Evolutionary conservation across 106 monocot species (phyloP).

Genomic region (Hemerocallis citrina): DNA sequence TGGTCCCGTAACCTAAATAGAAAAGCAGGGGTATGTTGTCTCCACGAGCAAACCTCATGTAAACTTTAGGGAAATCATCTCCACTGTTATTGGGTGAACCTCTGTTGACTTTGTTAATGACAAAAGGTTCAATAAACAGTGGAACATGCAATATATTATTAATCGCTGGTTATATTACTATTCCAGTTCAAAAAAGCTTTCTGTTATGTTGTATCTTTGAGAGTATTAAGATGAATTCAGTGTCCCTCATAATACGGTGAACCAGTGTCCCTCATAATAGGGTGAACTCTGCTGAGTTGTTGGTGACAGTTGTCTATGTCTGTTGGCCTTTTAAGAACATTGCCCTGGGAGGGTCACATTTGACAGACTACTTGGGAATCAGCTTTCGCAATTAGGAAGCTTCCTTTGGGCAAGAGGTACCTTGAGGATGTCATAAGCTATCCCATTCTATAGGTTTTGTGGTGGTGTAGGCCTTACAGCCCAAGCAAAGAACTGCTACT

Average conservation of each 20-base stretch:
- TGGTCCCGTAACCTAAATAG: no score
- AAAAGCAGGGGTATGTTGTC: conserved; percentile 29
- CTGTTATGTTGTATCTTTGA: no score
- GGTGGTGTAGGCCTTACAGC: conserved; percentile 82
- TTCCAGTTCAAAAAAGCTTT: no score
- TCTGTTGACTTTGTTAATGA: conserved; percentile 12
- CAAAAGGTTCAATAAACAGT: conserved; percentile 36
- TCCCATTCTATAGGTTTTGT: conserved; percentile 80
- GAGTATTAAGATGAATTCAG: no score
- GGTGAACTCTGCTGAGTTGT: no score
- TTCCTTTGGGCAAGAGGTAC: conserved; percentile 49
- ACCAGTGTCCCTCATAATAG: no score
- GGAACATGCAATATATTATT: no score
- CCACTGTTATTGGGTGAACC: conserved; percentile 44
- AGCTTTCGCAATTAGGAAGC: conserved; percentile 41
- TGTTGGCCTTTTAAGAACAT: no score
- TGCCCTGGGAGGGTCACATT: no score
- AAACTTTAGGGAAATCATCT: conserved; percentile 32
- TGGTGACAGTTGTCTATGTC: no score
- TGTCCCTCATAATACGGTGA: no score
- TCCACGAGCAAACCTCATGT: conserved; percentile 16
- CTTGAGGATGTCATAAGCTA: conserved; percentile 87
- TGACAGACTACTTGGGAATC: conserved; percentile 59
- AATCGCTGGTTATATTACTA: no score
- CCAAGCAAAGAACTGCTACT: conserved; percentile 69